Percentiles rank a stretch among this genome's conserved stretches.
phyloP scores from a whole-genome alignment of 2,329 filamentous ascomycete species.

The Orbilia brochopaga region DNA sequence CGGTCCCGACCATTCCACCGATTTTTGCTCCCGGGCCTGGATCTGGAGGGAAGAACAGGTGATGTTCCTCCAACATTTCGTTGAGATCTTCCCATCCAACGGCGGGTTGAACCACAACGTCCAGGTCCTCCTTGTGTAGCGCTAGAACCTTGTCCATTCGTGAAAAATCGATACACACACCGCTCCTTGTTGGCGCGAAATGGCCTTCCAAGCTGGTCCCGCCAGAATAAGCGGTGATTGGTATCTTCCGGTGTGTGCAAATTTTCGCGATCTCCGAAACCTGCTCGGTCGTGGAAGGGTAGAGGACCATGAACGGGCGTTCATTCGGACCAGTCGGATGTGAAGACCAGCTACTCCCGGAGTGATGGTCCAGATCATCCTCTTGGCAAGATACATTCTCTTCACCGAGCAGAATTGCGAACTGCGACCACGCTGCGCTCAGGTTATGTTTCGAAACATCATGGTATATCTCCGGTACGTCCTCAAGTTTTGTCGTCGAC shows the following conservation, averaged over 20 bases:
- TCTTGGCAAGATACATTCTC: conserved; percentile 69
- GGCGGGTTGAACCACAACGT: conserved; percentile 78
- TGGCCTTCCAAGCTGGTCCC: conserved; percentile 90
- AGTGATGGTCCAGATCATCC: conserved; percentile 65
- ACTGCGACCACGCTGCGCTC: conserved; percentile 73
- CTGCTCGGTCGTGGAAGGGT: conserved; percentile 77
- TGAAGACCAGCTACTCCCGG: conserved; percentile 69
- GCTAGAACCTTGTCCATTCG: conserved; percentile 81
- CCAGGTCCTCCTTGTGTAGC: conserved; percentile 77
- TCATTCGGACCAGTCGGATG: conserved; percentile 63
- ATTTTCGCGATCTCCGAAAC: conserved; percentile 87
- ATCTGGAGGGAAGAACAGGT: conserved; percentile 89
- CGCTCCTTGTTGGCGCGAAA: conserved; percentile 79
- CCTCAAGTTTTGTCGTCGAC: conserved; percentile 68
- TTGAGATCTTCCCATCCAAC: conserved; percentile 88
- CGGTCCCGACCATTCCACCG: conserved; percentile 81
- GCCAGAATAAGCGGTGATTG: conserved; percentile 84
- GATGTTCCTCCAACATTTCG: conserved; percentile 73
- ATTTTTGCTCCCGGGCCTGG: conserved; percentile 92
- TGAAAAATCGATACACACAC: conserved; percentile 83
- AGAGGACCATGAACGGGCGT: conserved; percentile 72
- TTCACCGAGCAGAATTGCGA: conserved; percentile 68
- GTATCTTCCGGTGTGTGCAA: conserved; percentile 79
- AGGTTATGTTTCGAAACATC: conserved; percentile 69
- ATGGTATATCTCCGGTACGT: conserved; percentile 64